A percentile compares a stretch with the other conserved stretches of the same genome.
Evolutionary conservation across 225 moss, liverwort and hornwort species (phyloP).

Genomic region (Marchantia polymorpha): DNA sequence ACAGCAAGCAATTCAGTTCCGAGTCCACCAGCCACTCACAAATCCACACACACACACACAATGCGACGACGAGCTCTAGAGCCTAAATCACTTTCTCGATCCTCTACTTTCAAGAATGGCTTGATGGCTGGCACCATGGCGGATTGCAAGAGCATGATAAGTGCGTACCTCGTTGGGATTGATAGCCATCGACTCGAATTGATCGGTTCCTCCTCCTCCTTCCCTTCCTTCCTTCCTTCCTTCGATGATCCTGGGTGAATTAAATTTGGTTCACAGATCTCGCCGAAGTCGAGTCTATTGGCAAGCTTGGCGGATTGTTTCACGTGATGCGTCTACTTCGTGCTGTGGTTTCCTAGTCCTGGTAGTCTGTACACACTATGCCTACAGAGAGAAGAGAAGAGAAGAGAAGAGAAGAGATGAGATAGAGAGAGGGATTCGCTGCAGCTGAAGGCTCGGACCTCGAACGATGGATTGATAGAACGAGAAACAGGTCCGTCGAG

Average conservation of each 20-base stretch:
- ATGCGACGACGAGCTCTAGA: no score
- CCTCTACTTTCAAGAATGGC: not conserved
- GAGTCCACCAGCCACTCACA: no score
- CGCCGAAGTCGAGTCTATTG: not conserved
- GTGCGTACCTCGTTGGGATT: conserved; percentile 8
- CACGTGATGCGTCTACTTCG: not conserved
- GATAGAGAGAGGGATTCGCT: no score
- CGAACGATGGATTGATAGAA: no score
- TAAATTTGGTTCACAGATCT: not conserved
- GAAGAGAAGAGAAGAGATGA: no score
- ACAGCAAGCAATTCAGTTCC: not conserved
- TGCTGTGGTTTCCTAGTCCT: not conserved
- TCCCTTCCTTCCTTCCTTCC: no score
- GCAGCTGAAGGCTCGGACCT: no score
- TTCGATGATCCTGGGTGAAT: no score
- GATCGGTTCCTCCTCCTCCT: not conserved
- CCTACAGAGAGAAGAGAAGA: no score
- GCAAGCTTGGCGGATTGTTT: not conserved
- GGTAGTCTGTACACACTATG: no score
- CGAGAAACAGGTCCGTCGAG: no score
- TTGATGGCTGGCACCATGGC: not conserved
- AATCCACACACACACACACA: no score
- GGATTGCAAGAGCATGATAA: not conserved
- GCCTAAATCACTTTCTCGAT: not conserved
- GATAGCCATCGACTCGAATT: conserved; percentile 9